Evolutionary conservation across 73 alveolate species (phyloP), one percentile per base, ranked within the genome.

Genomic region (Symbiodinium natans): DNA sequence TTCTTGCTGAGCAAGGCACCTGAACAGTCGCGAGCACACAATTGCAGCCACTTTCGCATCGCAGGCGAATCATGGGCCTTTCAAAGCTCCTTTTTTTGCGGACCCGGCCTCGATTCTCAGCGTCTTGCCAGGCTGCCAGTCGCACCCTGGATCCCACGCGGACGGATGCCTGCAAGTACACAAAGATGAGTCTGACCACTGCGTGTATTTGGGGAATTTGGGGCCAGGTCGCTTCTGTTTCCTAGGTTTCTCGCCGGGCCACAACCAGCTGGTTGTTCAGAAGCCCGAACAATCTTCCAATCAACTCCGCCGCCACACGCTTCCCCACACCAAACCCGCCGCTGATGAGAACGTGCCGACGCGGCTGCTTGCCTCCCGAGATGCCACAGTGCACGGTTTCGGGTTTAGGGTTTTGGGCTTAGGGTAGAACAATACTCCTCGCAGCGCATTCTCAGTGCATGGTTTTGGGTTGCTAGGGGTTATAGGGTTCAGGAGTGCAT

Each of bases 291-390:
- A 92, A 84, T 5, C 90, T 48, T 27, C 98, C 98, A 15, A 92
- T 92, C 82, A 92, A 80, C 42, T 92, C 98, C 8, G 98, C 98
- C 0, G 98, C 98, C 42, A 77, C 90, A 41, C 48, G 98, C 77
- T 92, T 92, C n/a, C 98, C 98, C 83, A 92, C 98, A 21, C 98
- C 98, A 36, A 92, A 92, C 71, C 83, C 92, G 8, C 98, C 98
- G 23, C 84, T 74, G 42, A 92, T 92, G 56, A 92, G 84, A 68
- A 92, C 98, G 68, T 92, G 98, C 68, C 98, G 98, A 1, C 92
- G 98, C 2, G 98, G 98, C 23, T 92, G 98, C 98, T 92, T 92
- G 41, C 92, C 92, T 92, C 42, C 59, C 59, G 13, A 46, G 59
- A 46, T 9, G 59, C 59, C 59, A 46, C 59, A n/a, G 59, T 46